Conservation (phyloP, 2,329 filamentous ascomycete species). For the Tolypocladium nubicola region DNA sequence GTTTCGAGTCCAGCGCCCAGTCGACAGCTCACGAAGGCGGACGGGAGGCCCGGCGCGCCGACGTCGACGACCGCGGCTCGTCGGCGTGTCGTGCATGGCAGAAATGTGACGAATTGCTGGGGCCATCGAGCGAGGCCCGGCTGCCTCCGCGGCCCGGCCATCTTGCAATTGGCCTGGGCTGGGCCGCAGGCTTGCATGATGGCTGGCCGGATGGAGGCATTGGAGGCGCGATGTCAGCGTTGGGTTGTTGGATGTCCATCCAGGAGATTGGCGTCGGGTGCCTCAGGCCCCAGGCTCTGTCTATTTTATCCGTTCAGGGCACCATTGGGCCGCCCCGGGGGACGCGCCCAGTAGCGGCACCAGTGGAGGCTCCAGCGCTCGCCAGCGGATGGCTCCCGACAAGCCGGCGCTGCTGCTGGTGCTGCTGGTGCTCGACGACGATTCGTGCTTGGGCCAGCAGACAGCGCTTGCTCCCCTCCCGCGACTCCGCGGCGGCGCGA, state of each 20-base stretch:
- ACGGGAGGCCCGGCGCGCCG: no score
- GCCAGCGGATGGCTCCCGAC: neutral
- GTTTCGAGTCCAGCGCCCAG: neutral
- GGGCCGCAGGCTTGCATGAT: neutral
- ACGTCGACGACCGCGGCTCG: neutral
- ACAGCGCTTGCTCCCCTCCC: neutral
- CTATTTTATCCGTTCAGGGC: neutral
- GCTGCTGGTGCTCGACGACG: neutral
- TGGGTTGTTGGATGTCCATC: neutral
- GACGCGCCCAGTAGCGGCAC: neutral
- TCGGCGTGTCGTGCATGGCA: neutral
- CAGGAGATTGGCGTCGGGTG: neutral
- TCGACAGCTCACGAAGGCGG: no score
- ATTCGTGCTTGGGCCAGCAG: neutral
- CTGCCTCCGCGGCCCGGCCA: neutral
- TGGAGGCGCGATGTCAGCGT: neutral
- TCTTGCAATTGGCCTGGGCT: neutral
- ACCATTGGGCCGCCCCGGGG: neutral
- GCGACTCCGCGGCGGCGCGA: neutral
- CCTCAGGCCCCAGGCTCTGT: neutral
- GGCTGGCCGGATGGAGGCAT: neutral
- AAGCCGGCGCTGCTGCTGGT: neutral
- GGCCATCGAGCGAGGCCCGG: neutral
- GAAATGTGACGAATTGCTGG: neutral
- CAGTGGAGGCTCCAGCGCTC: neutral